Evolutionary conservation across 805 yeast genomes (phyloP).

Genomic region (Yamadazyma olivae): DNA sequence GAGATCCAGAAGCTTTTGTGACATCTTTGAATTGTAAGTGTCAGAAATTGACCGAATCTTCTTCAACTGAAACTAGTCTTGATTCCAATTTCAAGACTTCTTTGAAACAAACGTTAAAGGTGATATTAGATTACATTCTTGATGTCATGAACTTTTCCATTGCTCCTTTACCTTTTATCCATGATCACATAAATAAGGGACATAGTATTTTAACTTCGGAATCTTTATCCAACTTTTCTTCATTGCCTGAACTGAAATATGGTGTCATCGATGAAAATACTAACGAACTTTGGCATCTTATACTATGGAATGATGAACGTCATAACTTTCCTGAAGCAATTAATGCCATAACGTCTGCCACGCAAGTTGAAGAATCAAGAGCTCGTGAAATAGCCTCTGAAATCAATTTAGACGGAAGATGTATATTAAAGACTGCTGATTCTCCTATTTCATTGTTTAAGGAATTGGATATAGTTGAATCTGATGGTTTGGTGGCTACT

Average conservation of each 20-base stretch:
- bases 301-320: conserved; percentile 78
- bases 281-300: conserved; percentile 37
- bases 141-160: conserved; percentile 40
- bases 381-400: conserved; percentile 39
- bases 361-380: conserved; percentile 18
- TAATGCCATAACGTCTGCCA: conserved; percentile 39
- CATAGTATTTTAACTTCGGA: conserved; percentile 20
- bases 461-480: conserved; percentile 38
- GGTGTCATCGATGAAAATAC: conserved; percentile 31
- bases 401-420: conserved; percentile 51
- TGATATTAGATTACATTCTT: conserved; percentile 40
- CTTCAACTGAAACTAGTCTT: conserved; percentile 1
- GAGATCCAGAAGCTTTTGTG: conserved; percentile 66
- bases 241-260: conserved; percentile 29
- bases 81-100: conserved; percentile 16
- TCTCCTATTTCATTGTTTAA: conserved; percentile 20
- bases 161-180: conserved; percentile 40
- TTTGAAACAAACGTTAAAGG: conserved; percentile 25
- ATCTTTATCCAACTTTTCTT: conserved; percentile 26
- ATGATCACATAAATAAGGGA: conserved; percentile 24
- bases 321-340: conserved; percentile 60
- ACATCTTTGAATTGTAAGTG: conserved; percentile 50
- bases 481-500: conserved; percentile 54
- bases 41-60: conserved; percentile 10
- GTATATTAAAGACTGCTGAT: conserved; percentile 38